Conservation (phyloP, 495 filamentous ascomycete species). For the Neurospora intermedia region DNA sequence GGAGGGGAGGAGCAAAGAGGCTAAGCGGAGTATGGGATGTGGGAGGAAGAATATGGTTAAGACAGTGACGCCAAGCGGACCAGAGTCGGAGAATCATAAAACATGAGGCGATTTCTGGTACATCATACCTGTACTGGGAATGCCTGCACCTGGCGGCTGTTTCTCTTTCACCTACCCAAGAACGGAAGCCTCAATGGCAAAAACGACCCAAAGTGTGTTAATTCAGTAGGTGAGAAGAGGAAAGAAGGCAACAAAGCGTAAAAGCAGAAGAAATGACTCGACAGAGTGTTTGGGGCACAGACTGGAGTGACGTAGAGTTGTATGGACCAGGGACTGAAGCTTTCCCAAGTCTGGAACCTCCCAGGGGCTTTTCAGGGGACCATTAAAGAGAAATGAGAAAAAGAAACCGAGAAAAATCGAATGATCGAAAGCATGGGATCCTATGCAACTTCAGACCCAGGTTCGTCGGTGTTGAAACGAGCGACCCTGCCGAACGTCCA, state of each 20-base stretch:
- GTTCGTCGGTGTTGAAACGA: neutral
- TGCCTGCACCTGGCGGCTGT: constrained; percentile 32
- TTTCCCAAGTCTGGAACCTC: constrained; percentile 9
- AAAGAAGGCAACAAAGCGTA: constrained; percentile 3
- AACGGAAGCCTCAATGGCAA: neutral
- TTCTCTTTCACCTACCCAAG: constrained; percentile 8
- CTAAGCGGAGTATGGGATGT: constrained; percentile 23
- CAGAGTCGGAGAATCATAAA: constrained; percentile 23
- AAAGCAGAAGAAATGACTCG: constrained; percentile 13
- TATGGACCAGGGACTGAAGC: neutral
- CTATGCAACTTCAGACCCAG: constrained; percentile 1
- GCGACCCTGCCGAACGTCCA: neutral
- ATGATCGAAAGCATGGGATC: constrained; percentile 5
- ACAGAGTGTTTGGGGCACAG: constrained; percentile 1
- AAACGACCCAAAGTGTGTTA: neutral
- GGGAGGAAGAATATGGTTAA: constrained; percentile 36
- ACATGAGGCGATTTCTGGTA: constrained; percentile 32
- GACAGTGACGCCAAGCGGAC: constrained; percentile 26
- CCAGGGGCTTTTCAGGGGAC: constrained; percentile 9
- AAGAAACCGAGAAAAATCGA: neutral
- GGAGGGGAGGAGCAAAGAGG: constrained; percentile 18
- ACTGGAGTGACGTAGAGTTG: neutral
- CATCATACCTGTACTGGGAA: constrained; percentile 43
- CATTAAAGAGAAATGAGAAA: neutral
- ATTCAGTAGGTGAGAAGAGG: constrained; percentile 1